phyloP scores from a whole-genome alignment of 345 rosid genomes.

The Microthlaspi erraticum region DNA sequence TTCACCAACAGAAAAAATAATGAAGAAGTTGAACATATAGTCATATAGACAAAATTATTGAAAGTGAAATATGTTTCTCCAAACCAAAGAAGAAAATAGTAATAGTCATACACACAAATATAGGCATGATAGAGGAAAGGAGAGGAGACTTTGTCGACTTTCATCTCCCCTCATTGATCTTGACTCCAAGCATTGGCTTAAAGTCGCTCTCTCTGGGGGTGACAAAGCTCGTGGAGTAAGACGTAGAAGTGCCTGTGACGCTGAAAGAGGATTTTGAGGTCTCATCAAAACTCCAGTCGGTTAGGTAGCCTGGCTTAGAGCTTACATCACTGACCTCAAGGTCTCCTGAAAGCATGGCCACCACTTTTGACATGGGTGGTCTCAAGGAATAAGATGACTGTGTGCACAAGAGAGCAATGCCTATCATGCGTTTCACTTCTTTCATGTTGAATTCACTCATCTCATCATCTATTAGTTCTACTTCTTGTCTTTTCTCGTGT shows the following conservation, averaged over 20 bases:
- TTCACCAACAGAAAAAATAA: too few relatives aligned
- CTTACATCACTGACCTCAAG: slow-evolving; percentile 52
- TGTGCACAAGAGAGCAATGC: slow-evolving; percentile 65
- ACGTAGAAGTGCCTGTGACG: not conserved
- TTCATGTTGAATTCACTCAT: slow-evolving; percentile 49
- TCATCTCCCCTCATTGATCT: slow-evolving; percentile 36
- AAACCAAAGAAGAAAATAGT: not conserved
- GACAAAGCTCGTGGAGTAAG: slow-evolving; percentile 31
- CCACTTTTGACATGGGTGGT: slow-evolving; percentile 68
- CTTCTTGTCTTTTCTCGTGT: slow-evolving; percentile 49
- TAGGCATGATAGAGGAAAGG: not conserved
- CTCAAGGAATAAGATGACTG: slow-evolving; percentile 57
- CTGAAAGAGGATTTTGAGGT: slow-evolving; percentile 42
- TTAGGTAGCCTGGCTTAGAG: slow-evolving; percentile 59
- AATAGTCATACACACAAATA: not conserved
- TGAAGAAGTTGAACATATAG: too few relatives aligned
- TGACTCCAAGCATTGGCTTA: slow-evolving; percentile 34
- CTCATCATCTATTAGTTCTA: slow-evolving; percentile 52
- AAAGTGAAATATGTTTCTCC: slow-evolving; percentile 3
- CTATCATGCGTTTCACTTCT: slow-evolving; percentile 55
- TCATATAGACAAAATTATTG: too few relatives aligned
- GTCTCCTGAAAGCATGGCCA: slow-evolving; percentile 74
- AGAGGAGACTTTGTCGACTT: not conserved
- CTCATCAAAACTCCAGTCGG: slow-evolving; percentile 58
- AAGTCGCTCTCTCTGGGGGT: not conserved